Conservation (phyloP, 805 yeast species). For the Teunomyces atbi region DNA sequence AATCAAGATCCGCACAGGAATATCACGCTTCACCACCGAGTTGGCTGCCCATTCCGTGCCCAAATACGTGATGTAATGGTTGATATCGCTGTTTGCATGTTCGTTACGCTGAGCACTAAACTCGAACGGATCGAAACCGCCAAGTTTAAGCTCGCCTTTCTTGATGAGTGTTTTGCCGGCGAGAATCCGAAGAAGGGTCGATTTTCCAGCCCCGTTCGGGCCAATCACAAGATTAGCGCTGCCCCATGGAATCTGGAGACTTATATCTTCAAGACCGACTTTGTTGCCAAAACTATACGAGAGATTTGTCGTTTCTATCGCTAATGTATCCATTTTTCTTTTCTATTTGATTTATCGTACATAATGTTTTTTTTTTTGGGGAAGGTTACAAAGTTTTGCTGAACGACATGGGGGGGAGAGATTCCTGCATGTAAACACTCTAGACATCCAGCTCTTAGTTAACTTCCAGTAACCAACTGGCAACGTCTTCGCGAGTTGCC, state of each 20-base stretch:
- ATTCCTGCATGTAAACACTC: background rate
- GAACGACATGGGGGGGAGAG: too few species aligned
- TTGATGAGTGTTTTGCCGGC: constrained; percentile 90
- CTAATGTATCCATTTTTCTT: constrained; percentile 17
- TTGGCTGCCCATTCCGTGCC: constrained; percentile 99
- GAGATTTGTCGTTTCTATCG: constrained; percentile 63
- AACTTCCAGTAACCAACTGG: constrained; percentile 18
- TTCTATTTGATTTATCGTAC: too few species aligned
- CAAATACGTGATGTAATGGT: constrained; percentile 65
- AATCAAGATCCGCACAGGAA: constrained; percentile 77
- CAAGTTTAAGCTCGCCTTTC: constrained; percentile 66
- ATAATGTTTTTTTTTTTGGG: too few species aligned
- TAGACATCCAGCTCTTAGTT: background rate
- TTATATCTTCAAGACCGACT: constrained; percentile 67
- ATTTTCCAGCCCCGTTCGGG: constrained; percentile 97
- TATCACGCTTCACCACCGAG: constrained; percentile 85
- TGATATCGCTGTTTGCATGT: constrained; percentile 42
- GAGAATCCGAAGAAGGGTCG: constrained; percentile 76
- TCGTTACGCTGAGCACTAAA: constrained; percentile 51
- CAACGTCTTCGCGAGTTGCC: constrained; percentile 20
- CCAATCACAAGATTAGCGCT: constrained; percentile 81
- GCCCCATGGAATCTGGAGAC: constrained; percentile 61
- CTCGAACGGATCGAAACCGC: constrained; percentile 83
- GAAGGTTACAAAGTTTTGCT: too few species aligned
- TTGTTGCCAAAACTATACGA: constrained; percentile 65